These are phyloP conservation scores for Neoascochyta sp. DNA, from an alignment of 2,329 filamentous ascomycete species.

Conservation along the genomic window DNA sequence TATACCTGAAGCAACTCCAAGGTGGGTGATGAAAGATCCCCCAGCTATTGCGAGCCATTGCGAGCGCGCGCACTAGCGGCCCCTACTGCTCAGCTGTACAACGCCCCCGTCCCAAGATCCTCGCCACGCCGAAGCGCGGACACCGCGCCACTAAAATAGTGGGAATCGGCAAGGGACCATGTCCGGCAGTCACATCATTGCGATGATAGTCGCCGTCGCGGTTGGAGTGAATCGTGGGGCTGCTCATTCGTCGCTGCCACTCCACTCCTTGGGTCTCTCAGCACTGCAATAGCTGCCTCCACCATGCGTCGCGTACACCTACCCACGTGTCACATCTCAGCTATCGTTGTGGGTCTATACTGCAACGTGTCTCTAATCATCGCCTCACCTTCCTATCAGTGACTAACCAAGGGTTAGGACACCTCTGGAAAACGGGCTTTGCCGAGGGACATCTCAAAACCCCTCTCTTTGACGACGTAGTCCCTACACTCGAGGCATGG, in stretches of 20 bases:
- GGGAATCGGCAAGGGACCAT: conserved; percentile 19
- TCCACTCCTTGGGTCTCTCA: no score
- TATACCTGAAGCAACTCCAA: conserved; percentile 76
- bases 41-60: no score
- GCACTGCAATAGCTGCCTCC: no score
- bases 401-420: conserved; percentile 44
- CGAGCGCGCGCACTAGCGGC: no score
- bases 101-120: conserved; percentile 11
- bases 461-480: conserved; percentile 71
- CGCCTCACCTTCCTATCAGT: no score
- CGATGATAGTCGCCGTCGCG: conserved; percentile 25
- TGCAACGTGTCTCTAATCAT: no score
- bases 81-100: no score
- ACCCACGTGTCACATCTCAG: no score
- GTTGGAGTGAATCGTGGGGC: conserved; percentile 13
- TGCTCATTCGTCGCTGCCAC: no score
- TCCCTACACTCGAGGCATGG: conserved; percentile 61
- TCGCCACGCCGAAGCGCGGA: conserved; percentile 17
- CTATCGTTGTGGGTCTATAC: no score
- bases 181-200: conserved; percentile 19
- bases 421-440: conserved; percentile 75
- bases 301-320: no score
- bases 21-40: conserved; percentile 28
- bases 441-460: conserved; percentile 64
- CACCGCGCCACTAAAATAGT: conserved; percentile 20